Evolutionary conservation across 2,329 filamentous ascomycete species (phyloP), one percentile per base, ranked within the genome.

Genomic region (Teratosphaeria zuluensis): DNA sequence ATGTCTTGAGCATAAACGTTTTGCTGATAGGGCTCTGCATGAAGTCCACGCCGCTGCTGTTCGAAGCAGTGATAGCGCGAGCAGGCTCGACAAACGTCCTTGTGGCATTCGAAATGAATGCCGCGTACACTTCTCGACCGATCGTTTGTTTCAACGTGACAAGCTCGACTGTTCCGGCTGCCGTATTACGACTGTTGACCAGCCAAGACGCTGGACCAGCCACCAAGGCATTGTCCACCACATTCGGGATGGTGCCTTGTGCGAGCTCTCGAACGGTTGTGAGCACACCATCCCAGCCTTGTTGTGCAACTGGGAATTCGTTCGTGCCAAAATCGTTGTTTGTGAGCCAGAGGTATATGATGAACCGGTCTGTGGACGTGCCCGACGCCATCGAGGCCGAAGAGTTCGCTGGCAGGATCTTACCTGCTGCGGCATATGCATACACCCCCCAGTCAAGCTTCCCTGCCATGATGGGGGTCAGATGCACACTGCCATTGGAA

Each of bases 261-360:
- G 71, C 75, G 38, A 78, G 63, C 63, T 78, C 75, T 1, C 76
- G 70, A 0, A 76, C 75, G 1, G 78, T 70, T 1, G 77, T 64
- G 14, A 79, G 68, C 1, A 74, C 70, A 2, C 76, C 75, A 1
- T 74, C 75, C 76, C 76, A 78, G 53, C 77, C 77, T 59, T 77
- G 76, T 63, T 77, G 75, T 0, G 63, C 21, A 21, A 70, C 73
- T 2, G 75, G 75, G 57, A 77, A 76, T 48, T 69, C 64, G 1
- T 69, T 61, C 5, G 72, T 74, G 0, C 69, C 75, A 58, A 73
- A 78, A 56, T 73, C 72, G 57, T 77, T 69, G n/a, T 74, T 75
- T 2, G 74, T 77, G 48, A 78, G 63, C 76, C 76, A 78, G 1
- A 77, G 21, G 56, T 75, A 76, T 4, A 68, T 67, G 54, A 78